A percentile compares a stretch with the other conserved stretches of the same genome.
These are phyloP conservation scores for Crithidia brevicula DNA, from an alignment of 208 protist genomes.

Conservation along the genomic window DNA sequence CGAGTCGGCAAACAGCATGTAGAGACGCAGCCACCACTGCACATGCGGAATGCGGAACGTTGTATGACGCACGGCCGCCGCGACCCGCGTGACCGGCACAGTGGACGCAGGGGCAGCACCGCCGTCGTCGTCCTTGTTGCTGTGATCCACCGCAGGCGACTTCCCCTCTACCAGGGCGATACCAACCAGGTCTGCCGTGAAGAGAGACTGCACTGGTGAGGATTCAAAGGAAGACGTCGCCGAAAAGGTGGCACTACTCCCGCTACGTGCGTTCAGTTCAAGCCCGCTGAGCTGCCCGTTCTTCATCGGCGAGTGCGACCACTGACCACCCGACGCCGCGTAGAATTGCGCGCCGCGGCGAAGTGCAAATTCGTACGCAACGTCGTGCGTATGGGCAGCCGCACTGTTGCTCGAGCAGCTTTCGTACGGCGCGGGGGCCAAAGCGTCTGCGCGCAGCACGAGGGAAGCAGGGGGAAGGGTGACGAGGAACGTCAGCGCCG, in stretches of 20 bases:
- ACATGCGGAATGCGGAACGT: slow-evolving; percentile 24
- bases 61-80: slow-evolving; percentile 10
- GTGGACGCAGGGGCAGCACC: not conserved
- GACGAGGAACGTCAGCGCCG: slow-evolving; percentile 13
- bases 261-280: slow-evolving; percentile 16
- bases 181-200: slow-evolving; percentile 14
- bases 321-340: slow-evolving; percentile 22
- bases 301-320: slow-evolving; percentile 21
- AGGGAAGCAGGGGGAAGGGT: slow-evolving; percentile 11
- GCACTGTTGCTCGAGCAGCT: not conserved
- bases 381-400: not conserved
- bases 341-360: slow-evolving; percentile 29
- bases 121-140: not conserved
- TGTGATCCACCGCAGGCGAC: not conserved
- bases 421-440: no score
- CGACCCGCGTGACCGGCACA: not conserved
- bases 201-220: slow-evolving; percentile 1
- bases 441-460: not conserved
- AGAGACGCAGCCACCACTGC: slow-evolving; percentile 30
- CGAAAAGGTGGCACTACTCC: not conserved
- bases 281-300: slow-evolving; percentile 23
- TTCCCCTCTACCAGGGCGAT: slow-evolving; percentile 6
- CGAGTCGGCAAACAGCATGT: slow-evolving; percentile 5
- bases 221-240: not conserved
- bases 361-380: slow-evolving; percentile 20